Conservation (phyloP, 805 yeast species). For the Schizosaccharomyces pombe region DNA sequence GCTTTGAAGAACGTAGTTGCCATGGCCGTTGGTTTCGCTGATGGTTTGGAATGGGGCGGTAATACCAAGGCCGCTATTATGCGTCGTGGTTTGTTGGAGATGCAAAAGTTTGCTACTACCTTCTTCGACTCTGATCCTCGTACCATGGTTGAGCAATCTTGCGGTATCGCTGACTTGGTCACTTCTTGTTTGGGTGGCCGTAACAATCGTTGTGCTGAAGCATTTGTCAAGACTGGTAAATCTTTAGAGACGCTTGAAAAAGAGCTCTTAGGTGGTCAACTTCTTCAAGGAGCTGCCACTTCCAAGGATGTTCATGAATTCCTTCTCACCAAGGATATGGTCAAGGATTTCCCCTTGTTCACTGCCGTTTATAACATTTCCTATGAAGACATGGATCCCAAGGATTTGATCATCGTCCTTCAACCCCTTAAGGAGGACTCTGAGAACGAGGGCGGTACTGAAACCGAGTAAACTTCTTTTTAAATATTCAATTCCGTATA, state of each 20-base stretch:
- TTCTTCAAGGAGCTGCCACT: constrained; percentile 88
- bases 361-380: constrained; percentile 63
- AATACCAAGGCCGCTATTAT: constrained; percentile 94
- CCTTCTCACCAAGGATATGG: constrained; percentile 28
- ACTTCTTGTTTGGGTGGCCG: constrained; percentile 97
- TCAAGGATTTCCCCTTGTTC: constrained; percentile 59
- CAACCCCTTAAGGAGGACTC: neutral
- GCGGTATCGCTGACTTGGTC: constrained; percentile 95
- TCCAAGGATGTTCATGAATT: constrained; percentile 78
- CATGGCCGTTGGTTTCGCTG: constrained; percentile 88
- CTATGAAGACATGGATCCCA: constrained; percentile 45
- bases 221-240: constrained; percentile 31
- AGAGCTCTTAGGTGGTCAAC: constrained; percentile 75
- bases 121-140: constrained; percentile 48
- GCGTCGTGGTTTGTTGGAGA: constrained; percentile 76
- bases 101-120: constrained; percentile 58
- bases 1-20: constrained; percentile 94
- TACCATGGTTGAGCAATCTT: constrained; percentile 80
- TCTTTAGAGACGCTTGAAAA: constrained; percentile 64
- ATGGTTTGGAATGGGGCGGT: constrained; percentile 97
- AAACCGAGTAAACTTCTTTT: neutral
- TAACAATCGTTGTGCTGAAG: constrained; percentile 48
- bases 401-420: neutral
- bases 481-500: neutral
- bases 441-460: neutral